Percentiles rank a stretch among this genome's conserved stretches.
Evolutionary conservation across 2,329 filamentous ascomycete genomes (phyloP).

Genomic region (Fusarium brachygibbosum): DNA sequence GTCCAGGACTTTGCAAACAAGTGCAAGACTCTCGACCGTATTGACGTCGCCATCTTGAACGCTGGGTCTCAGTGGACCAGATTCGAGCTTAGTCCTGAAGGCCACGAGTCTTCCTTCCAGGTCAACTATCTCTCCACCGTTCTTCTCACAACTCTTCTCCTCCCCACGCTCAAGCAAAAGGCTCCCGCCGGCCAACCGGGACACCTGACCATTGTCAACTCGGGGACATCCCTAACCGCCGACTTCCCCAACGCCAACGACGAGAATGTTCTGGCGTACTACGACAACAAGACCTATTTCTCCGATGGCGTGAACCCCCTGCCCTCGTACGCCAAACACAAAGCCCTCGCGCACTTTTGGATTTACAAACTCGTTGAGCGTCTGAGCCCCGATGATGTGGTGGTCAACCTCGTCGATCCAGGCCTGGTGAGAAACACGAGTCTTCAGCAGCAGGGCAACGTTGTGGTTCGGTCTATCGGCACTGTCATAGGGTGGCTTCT

Average conservation of each 20-base stretch:
- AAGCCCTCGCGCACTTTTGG: conserved; percentile 55
- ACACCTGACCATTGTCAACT: conserved; percentile 52
- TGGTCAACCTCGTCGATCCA: conserved; percentile 63
- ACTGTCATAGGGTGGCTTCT: conserved; percentile 19
- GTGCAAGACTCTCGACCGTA: conserved; percentile 52
- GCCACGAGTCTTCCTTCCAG: conserved; percentile 59
- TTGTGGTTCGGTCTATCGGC: conserved; percentile 29
- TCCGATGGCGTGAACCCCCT: conserved; percentile 8
- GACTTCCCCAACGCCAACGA: conserved; percentile 45
- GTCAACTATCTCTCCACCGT: conserved; percentile 57
- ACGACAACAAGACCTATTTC: conserved; percentile 51
- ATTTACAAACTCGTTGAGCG: conserved; percentile 54
- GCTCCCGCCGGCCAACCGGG: conserved; percentile 38
- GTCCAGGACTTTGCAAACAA: conserved; percentile 58
- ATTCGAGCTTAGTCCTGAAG: conserved; percentile 48
- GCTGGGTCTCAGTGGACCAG: conserved; percentile 54
- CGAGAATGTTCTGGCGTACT: conserved; percentile 46
- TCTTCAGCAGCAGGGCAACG: conserved; percentile 53
- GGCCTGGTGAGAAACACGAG: conserved; percentile 60
- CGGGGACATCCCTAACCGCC: conserved; percentile 45
- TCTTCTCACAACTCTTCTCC: conserved; percentile 52
- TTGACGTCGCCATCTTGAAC: conserved; percentile 63
- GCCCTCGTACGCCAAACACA: conserved; percentile 48
- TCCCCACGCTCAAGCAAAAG: conserved; percentile 53
- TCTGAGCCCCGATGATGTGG: conserved; percentile 56